A percentile compares a stretch with the other conserved stretches of the same genome.
These are phyloP conservation scores for Raphanus sativus DNA, from an alignment of 345 rosid species.

Conservation along the genomic window DNA sequence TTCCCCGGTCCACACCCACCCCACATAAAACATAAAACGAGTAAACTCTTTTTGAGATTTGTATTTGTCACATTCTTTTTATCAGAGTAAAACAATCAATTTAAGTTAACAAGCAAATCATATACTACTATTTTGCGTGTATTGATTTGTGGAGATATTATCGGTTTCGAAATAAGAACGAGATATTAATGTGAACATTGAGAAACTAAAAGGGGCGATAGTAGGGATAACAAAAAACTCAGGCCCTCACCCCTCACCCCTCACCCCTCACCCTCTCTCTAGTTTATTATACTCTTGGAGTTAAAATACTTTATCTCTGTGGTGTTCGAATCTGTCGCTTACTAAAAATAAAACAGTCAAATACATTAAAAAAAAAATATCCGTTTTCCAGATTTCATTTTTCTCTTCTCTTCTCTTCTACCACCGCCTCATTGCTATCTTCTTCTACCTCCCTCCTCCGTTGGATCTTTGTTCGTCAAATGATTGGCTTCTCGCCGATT, in stretches of 20 bases:
- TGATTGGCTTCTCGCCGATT: constrained; percentile 13
- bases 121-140: neutral
- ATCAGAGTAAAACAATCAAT: neutral
- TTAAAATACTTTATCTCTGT: neutral
- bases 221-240: neutral
- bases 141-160: neutral
- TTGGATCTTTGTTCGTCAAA: constrained; percentile 21
- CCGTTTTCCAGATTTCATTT: constrained; percentile 14
- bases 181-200: neutral
- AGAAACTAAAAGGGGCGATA: neutral
- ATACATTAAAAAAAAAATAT: neutral
- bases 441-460: constrained; percentile 12
- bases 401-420: neutral
- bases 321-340: constrained; percentile 6
- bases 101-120: neutral
- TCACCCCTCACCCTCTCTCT: neutral
- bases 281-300: neutral
- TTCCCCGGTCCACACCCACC: too few species aligned
- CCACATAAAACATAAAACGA: too few species aligned
- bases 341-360: neutral
- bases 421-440: constrained; percentile 25
- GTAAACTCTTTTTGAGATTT: too few species aligned
- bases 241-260: neutral
- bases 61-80: too few species aligned
- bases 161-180: neutral